Conservation (phyloP, 2,329 filamentous ascomycete species). For the Calonectria honghensis region DNA sequence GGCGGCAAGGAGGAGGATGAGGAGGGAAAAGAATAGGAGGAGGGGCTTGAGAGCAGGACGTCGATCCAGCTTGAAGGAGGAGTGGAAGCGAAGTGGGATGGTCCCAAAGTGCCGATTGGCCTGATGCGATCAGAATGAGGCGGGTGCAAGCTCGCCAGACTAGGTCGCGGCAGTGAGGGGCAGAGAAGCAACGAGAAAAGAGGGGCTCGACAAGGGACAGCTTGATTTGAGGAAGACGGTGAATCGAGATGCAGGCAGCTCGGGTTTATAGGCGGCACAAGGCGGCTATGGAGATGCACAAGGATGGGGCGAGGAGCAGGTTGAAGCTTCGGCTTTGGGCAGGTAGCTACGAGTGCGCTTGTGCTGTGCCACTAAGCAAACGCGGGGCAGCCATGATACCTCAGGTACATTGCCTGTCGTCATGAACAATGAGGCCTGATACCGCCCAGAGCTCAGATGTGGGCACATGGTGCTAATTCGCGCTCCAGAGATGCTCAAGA, state of each 20-base stretch:
- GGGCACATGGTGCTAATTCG: neutral
- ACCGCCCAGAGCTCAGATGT: neutral
- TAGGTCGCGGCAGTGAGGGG: constrained; percentile 17
- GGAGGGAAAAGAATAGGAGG: constrained; percentile 66
- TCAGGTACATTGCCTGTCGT: constrained; percentile 29
- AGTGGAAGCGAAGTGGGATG: constrained; percentile 21
- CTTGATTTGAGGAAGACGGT: constrained; percentile 34
- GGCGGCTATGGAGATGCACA: constrained; percentile 42
- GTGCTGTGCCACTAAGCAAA: constrained; percentile 44
- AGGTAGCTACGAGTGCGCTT: constrained; percentile 27
- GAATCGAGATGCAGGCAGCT: constrained; percentile 38
- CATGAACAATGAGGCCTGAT: constrained; percentile 31
- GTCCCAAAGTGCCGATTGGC: constrained; percentile 50
- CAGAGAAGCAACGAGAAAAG: constrained; percentile 43
- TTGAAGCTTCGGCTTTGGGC: constrained; percentile 45
- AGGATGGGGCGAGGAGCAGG: constrained; percentile 47
- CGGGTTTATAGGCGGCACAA: constrained; percentile 42
- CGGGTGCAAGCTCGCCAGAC: constrained; percentile 17
- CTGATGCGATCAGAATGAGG: constrained; percentile 29
- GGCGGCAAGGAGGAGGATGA: constrained; percentile 76
- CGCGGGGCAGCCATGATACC: constrained; percentile 51
- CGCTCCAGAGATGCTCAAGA: neutral
- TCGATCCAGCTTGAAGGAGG: constrained; percentile 55
- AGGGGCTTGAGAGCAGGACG: constrained; percentile 54
- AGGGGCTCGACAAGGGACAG: constrained; percentile 43